These are phyloP conservation scores for Cyanophora paradoxa DNA, from an alignment of 78 protist species.

Conservation along the genomic window DNA sequence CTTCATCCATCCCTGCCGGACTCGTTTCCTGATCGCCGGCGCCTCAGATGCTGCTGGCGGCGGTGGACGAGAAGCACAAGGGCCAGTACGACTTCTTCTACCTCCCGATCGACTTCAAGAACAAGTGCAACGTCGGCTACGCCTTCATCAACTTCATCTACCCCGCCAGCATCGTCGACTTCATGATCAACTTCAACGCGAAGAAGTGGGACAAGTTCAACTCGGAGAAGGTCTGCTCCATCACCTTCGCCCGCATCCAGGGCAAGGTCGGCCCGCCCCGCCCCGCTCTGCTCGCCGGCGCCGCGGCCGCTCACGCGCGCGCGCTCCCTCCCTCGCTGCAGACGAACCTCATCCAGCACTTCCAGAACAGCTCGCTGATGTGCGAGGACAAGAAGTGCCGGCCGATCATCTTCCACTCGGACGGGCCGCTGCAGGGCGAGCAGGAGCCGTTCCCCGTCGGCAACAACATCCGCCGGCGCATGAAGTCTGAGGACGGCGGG, in stretches of 20 bases:
- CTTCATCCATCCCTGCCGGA: no score
- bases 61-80: constrained; percentile 48
- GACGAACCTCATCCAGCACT: constrained; percentile 39
- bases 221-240: constrained; percentile 62
- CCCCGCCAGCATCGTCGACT: constrained; percentile 28
- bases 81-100: constrained; percentile 76
- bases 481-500: no score
- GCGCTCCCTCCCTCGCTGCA: no score
- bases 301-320: no score
- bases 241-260: constrained; percentile 68
- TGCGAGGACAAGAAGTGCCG: constrained; percentile 38
- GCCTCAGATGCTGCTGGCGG: constrained; percentile 36
- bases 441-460: background rate
- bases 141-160: constrained; percentile 72
- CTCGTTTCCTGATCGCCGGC: no score
- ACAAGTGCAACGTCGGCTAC: constrained; percentile 71
- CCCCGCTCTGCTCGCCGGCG: background rate
- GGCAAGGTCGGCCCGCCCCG: background rate
- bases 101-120: constrained; percentile 82
- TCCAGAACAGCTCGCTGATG: constrained; percentile 37
- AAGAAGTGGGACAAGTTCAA: constrained; percentile 68
- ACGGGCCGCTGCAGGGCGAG: background rate
- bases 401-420: constrained; percentile 8
- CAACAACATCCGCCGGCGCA: no score
- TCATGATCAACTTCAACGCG: constrained; percentile 37